Conservation (phyloP, 257 asterid genomes). For the Ilex asprella region DNA sequence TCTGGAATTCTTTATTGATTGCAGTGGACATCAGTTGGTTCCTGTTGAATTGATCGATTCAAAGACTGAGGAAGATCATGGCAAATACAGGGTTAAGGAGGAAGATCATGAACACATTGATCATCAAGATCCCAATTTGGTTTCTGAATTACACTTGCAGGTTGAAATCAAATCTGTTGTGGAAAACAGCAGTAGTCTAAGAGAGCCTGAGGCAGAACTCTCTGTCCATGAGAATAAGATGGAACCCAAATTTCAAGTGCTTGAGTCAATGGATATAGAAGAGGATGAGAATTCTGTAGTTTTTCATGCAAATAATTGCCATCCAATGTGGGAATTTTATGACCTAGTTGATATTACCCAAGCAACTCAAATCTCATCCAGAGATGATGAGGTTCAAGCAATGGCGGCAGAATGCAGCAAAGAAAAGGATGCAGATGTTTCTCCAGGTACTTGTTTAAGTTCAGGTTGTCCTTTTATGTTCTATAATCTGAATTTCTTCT, state of each 20-base stretch:
- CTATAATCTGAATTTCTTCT: slow-evolving; percentile 1
- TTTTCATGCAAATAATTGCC: slow-evolving; percentile 43
- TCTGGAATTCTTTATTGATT: slow-evolving; percentile 74
- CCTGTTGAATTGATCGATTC: slow-evolving; percentile 64
- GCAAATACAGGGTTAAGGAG: slow-evolving; percentile 9
- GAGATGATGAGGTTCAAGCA: slow-evolving; percentile 23
- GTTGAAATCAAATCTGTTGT: slow-evolving; percentile 18
- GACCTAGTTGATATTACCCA: slow-evolving; percentile 19
- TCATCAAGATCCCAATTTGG: slow-evolving; percentile 19
- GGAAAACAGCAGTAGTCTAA: slow-evolving; percentile 17
- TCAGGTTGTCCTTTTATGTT: not conserved
- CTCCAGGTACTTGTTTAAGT: slow-evolving; percentile 25
- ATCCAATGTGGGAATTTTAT: slow-evolving; percentile 16
- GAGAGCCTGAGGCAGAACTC: slow-evolving; percentile 21
- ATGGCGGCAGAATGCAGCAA: slow-evolving; percentile 22
- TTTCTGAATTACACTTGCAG: slow-evolving; percentile 17
- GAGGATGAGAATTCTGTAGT: slow-evolving; percentile 52
- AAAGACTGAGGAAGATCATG: slow-evolving; percentile 30
- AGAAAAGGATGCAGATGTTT: slow-evolving; percentile 26
- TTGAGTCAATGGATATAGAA: slow-evolving; percentile 58
- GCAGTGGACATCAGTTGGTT: slow-evolving; percentile 53
- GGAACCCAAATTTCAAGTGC: slow-evolving; percentile 35
- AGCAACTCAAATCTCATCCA: slow-evolving; percentile 17
- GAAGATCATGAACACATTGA: slow-evolving; percentile 15
- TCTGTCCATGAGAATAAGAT: slow-evolving; percentile 29